These are phyloP conservation scores for Maudiozyma turicensis DNA, from an alignment of 805 yeast species.

Conservation along the genomic window DNA sequence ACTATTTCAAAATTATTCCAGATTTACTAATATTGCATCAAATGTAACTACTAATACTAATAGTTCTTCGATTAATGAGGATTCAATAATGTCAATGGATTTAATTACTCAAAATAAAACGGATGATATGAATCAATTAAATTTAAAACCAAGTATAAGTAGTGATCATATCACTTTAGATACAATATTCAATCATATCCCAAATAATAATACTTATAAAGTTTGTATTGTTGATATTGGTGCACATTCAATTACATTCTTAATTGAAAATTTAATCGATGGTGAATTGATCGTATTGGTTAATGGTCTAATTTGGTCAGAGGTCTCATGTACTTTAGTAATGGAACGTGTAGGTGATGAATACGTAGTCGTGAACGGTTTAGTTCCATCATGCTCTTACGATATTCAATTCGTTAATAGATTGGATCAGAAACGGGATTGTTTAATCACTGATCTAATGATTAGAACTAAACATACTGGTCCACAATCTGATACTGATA, in stretches of 20 bases:
- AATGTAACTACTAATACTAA: neutral
- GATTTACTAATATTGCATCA: constrained; percentile 11
- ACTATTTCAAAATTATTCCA: constrained; percentile 29
- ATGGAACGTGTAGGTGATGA: constrained; percentile 36
- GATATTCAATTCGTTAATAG: constrained; percentile 40
- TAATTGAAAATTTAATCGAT: constrained; percentile 36
- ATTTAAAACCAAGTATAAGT: constrained; percentile 14
- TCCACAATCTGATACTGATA: constrained; percentile 5
- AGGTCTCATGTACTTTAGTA: constrained; percentile 40
- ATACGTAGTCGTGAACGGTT: constrained; percentile 50
- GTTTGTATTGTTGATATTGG: constrained; percentile 42
- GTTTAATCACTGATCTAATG: constrained; percentile 32
- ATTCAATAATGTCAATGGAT: constrained; percentile 29
- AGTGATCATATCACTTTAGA: neutral
- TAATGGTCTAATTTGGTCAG: constrained; percentile 64
- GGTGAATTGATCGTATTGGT: constrained; percentile 40
- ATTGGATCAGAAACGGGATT: constrained; percentile 27
- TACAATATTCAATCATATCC: constrained; percentile 2
- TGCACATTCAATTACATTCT: constrained; percentile 43
- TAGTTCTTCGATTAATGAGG: constrained; percentile 13
- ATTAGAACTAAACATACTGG: constrained; percentile 27
- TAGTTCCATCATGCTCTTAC: constrained; percentile 56
- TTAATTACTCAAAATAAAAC: constrained; percentile 27
- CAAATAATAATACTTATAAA: constrained; percentile 23
- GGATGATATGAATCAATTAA: constrained; percentile 24